Evolutionary conservation across 805 yeast species (phyloP).

Genomic region (Kurtzmaniella cleridarum): DNA sequence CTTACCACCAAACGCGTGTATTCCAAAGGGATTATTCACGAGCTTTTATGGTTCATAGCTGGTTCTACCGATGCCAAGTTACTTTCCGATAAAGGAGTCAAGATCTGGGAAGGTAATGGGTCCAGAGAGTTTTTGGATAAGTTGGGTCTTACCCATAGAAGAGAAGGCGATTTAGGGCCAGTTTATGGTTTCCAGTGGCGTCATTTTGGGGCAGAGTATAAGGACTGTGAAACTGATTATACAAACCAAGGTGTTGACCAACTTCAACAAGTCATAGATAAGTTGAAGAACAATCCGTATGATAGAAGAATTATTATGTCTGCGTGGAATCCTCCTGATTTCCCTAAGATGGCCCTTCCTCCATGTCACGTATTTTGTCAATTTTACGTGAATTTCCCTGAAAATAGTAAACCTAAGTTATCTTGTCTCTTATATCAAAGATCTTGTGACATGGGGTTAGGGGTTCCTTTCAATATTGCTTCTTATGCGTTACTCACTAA

Average conservation of each 20-base stretch:
- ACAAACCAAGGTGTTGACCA: slow-evolving; percentile 89
- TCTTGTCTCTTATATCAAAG: slow-evolving; percentile 92
- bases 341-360: slow-evolving; percentile 91
- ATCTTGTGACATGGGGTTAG: slow-evolving; percentile 99
- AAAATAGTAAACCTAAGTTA: slow-evolving; percentile 54
- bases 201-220: slow-evolving; percentile 94
- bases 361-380: slow-evolving; percentile 98
- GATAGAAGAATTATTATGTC: slow-evolving; percentile 91
- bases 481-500: slow-evolving; percentile 88
- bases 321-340: slow-evolving; percentile 99
- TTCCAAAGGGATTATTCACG: slow-evolving; percentile 82
- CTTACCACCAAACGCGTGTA: slow-evolving; percentile 92
- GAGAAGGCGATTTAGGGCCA: slow-evolving; percentile 96
- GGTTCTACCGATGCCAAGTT: slow-evolving; percentile 87
- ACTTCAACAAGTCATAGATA: slow-evolving; percentile 69
- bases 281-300: slow-evolving; percentile 81
- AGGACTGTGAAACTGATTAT: slow-evolving; percentile 82
- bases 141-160: slow-evolving; percentile 70
- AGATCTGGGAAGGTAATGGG: slow-evolving; percentile 98
- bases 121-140: slow-evolving; percentile 84
- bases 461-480: slow-evolving; percentile 97
- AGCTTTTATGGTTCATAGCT: slow-evolving; percentile 85
- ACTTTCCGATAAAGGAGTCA: slow-evolving; percentile 79
- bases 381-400: slow-evolving; percentile 86
- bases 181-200: slow-evolving; percentile 99